phyloP scores from a whole-genome alignment of 768 basidiomycete species.

The Boletus speciosus region DNA sequence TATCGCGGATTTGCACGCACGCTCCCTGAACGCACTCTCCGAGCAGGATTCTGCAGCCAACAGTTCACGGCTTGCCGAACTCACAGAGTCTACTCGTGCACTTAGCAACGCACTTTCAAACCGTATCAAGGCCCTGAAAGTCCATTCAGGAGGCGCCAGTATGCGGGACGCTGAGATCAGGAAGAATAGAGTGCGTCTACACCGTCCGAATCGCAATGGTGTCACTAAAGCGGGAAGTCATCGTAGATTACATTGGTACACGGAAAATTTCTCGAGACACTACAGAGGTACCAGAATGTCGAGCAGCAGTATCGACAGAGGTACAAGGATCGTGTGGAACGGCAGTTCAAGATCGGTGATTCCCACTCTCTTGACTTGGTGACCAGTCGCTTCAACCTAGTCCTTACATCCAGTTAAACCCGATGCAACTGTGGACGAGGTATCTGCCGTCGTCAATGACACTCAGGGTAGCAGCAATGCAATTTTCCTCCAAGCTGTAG shows the following conservation, averaged over 20 bases:
- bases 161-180: constrained; percentile 46
- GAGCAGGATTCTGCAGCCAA: constrained; percentile 42
- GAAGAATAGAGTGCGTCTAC: constrained; percentile 31
- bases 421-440: constrained; percentile 78
- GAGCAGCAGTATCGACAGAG: constrained; percentile 68
- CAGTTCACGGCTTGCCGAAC: constrained; percentile 48
- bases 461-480: constrained; percentile 55
- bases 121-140: constrained; percentile 56
- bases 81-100: constrained; percentile 57
- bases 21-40: constrained; percentile 48
- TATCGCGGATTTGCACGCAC: constrained; percentile 48
- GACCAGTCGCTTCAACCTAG: not conserved
- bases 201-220: not conserved
- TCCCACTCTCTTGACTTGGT: not conserved
- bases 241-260: constrained; percentile 57
- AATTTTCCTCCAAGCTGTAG: constrained; percentile 76
- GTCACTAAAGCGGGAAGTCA: not conserved
- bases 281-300: constrained; percentile 74
- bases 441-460: constrained; percentile 64
- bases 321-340: constrained; percentile 63
- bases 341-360: constrained; percentile 75
- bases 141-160: constrained; percentile 30
- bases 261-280: constrained; percentile 67
- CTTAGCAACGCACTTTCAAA: constrained; percentile 56
- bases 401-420: constrained; percentile 61